These are phyloP conservation scores for Collybia sordida DNA, from an alignment of 768 basidiomycete species.

Conservation along the genomic window DNA sequence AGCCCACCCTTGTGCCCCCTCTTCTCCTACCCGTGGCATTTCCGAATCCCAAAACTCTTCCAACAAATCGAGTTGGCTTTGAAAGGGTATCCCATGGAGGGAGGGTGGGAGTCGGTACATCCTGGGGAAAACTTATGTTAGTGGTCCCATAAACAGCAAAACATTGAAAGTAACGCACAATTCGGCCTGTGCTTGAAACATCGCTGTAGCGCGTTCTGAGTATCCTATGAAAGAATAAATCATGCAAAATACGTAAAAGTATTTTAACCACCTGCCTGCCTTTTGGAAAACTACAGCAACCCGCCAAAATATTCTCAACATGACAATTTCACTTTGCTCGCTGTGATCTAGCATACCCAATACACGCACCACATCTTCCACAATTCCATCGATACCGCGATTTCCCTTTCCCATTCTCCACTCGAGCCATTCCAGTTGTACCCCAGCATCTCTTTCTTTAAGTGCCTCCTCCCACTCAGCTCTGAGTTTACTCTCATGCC, in stretches of 20 bases:
- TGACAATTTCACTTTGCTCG: conserved; percentile 48
- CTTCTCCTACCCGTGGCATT: conserved; percentile 71
- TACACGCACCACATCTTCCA: conserved; percentile 50
- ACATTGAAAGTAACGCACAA: conserved; percentile 45
- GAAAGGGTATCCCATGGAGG: conserved; percentile 42
- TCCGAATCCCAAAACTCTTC: conserved; percentile 89
- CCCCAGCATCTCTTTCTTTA: conserved; percentile 47
- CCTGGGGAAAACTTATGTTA: conserved; percentile 31
- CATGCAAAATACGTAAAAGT: conserved; percentile 7
- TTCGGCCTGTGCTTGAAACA: conserved; percentile 85
- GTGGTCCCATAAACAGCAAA: background rate
- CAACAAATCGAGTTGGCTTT: conserved; percentile 52
- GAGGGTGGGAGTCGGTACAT: conserved; percentile 54
- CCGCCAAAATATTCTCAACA: conserved; percentile 72
- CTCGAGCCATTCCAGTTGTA: conserved; percentile 82
- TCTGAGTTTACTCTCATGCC: conserved; percentile 53
- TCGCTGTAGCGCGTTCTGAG: conserved; percentile 67
- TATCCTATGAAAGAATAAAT: conserved; percentile 49
- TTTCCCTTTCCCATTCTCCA: conserved; percentile 59
- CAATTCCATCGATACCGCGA: conserved; percentile 50
- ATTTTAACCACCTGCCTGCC: conserved; percentile 50
- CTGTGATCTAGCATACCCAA: conserved; percentile 38
- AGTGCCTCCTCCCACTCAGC: conserved; percentile 74
- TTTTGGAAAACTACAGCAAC: conserved; percentile 57
- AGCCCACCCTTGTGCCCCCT: conserved; percentile 65